These are phyloP conservation scores for Cardamine chenopodiifolia DNA, from an alignment of 345 rosid species.

Conservation along the genomic window DNA sequence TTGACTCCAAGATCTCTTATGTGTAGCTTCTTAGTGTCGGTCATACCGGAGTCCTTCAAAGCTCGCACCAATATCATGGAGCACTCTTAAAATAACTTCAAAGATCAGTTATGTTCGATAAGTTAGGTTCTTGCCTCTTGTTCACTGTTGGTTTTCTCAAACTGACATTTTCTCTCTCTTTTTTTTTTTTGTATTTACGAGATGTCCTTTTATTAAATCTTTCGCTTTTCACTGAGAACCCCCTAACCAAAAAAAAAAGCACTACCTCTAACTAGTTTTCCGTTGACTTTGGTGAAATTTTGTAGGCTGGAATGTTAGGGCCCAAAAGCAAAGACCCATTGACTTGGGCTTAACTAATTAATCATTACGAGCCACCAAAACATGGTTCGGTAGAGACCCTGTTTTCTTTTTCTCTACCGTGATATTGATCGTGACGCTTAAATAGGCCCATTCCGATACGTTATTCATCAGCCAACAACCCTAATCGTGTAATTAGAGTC, in stretches of 20 bases:
- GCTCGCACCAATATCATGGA: not conserved
- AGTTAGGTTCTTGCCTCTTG: not conserved
- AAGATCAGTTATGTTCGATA: not conserved
- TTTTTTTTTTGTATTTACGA: not conserved
- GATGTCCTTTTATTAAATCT: not conserved
- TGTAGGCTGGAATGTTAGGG: not conserved
- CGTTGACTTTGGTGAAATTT: not conserved
- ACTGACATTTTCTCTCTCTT: not conserved
- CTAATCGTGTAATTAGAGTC: not conserved
- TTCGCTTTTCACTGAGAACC: not conserved
- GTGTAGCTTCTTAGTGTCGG: not conserved
- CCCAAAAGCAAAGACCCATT: slow-evolving; percentile 2
- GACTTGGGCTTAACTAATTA: not conserved
- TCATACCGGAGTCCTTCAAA: not conserved
- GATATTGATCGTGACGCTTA: not conserved
- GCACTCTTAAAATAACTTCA: not conserved
- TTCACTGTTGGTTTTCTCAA: not conserved
- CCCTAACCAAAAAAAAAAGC: not conserved
- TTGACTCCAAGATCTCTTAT: not conserved
- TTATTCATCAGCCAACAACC: not conserved
- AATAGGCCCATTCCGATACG: not conserved
- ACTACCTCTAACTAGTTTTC: not conserved
- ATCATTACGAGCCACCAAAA: not conserved
- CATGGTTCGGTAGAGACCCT: not conserved
- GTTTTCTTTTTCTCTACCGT: not conserved